Conservation (phyloP, 345 rosid species). For the Camelina laxa region DNA sequence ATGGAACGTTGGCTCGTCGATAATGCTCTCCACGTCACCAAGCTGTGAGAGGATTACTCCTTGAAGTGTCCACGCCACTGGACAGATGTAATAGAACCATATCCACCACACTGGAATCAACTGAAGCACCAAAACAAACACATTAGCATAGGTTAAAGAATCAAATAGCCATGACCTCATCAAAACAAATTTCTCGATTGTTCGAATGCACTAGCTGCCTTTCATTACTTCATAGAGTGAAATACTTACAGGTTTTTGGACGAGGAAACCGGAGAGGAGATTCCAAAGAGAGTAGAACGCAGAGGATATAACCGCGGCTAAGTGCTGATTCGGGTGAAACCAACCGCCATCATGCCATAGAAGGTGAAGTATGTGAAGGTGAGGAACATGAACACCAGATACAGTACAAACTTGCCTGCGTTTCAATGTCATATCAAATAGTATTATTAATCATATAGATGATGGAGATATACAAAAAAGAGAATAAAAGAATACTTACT, state of each 20-base stretch:
- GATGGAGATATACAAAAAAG: not conserved
- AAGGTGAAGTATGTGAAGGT: conserved; percentile 91
- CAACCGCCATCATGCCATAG: conserved; percentile 95
- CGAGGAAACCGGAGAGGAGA: conserved; percentile 84
- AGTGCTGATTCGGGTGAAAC: conserved; percentile 80
- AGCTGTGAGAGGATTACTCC: conserved; percentile 82
- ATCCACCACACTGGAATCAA: conserved; percentile 92
- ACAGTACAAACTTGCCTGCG: conserved; percentile 80
- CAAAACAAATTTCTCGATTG: not conserved
- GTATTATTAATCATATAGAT: not conserved
- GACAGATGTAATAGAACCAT: conserved; percentile 89
- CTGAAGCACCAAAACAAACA: conserved; percentile 44
- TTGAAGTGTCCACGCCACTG: conserved; percentile 83
- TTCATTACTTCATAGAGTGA: conserved; percentile 1
- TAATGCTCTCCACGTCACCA: conserved; percentile 71
- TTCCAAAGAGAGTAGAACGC: conserved; percentile 96
- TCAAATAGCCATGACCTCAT: not conserved
- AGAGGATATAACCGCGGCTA: conserved; percentile 85
- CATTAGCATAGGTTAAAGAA: not conserved
- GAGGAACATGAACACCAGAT: conserved; percentile 80
- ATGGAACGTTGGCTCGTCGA: conserved; percentile 56
- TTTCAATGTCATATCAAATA: not conserved
- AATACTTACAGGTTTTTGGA: conserved; percentile 72
- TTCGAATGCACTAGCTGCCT: not conserved
- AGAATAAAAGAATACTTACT: conserved; percentile 50